These are phyloP conservation scores for Naegleria lovaniensis DNA, from an alignment of 208 protist species.

Conservation along the genomic window DNA sequence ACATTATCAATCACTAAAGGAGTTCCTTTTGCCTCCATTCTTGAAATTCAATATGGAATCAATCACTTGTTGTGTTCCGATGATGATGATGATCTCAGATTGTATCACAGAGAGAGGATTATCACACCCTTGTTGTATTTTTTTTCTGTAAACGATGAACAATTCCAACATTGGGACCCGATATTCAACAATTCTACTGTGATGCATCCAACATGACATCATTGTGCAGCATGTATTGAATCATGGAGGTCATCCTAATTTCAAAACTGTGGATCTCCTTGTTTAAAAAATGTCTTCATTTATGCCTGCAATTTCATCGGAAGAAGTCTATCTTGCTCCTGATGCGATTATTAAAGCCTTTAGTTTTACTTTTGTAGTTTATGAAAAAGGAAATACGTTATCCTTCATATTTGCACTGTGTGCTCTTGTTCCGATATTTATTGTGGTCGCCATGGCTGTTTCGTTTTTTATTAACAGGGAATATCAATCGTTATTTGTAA, in stretches of 20 bases:
- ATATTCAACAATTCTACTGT: too few species aligned
- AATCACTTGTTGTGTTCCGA: too few species aligned
- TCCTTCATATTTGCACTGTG: neutral
- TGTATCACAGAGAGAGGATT: too few species aligned
- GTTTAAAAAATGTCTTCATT: neutral
- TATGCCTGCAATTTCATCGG: too few species aligned
- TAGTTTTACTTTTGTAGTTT: constrained; percentile 17
- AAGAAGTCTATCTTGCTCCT: neutral
- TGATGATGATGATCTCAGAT: too few species aligned
- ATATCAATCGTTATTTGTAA: neutral
- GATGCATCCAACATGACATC: too few species aligned
- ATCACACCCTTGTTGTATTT: too few species aligned
- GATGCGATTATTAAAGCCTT: neutral
- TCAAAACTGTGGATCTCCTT: too few species aligned
- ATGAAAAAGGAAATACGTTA: neutral
- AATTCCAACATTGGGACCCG: too few species aligned
- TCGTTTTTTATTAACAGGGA: neutral
- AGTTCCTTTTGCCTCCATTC: neutral
- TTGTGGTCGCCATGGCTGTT: neutral
- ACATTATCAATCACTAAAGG: neutral
- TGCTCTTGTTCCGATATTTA: neutral
- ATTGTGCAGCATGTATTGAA: too few species aligned
- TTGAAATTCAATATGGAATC: neutral
- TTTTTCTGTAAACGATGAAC: too few species aligned
- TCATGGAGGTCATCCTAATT: too few species aligned